These are phyloP conservation scores for Nicotiana tomentosiformis DNA, from an alignment of 257 asterid genomes.

Conservation along the genomic window DNA sequence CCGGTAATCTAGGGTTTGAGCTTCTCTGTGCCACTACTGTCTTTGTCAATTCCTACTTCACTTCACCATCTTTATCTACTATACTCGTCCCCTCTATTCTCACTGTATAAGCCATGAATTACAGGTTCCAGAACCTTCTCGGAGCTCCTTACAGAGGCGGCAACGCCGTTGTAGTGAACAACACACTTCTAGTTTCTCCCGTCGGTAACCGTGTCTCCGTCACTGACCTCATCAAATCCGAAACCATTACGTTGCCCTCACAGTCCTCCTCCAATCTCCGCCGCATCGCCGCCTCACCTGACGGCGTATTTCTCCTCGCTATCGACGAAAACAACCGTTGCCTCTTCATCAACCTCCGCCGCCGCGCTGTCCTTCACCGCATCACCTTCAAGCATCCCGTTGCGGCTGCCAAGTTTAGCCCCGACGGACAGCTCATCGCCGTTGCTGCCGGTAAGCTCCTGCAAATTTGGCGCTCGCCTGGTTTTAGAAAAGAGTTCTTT, in stretches of 20 bases:
- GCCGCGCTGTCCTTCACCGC: conserved; percentile 78
- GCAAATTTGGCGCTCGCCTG: conserved; percentile 94
- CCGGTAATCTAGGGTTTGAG: too few species aligned
- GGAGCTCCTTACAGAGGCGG: conserved; percentile 99
- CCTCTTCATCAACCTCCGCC: conserved; percentile 68
- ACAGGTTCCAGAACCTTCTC: conserved; percentile 73
- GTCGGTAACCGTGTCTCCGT: conserved; percentile 89
- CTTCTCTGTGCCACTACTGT: not conserved
- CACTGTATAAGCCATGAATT: conserved; percentile 45
- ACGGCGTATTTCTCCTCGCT: conserved; percentile 73
- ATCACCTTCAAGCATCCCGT: conserved; percentile 70
- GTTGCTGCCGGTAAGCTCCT: conserved; percentile 84
- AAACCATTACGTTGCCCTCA: conserved; percentile 69
- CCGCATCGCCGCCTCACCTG: conserved; percentile 78
- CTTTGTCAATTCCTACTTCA: not conserved
- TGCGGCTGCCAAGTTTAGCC: conserved; percentile 69
- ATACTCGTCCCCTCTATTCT: not conserved
- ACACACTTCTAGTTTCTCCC: conserved; percentile 60
- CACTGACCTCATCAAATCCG: conserved; percentile 83
- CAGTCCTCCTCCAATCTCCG: conserved; percentile 82
- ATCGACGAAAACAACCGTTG: conserved; percentile 91
- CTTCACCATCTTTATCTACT: not conserved
- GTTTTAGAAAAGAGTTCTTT: conserved; percentile 78
- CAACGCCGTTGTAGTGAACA: conserved; percentile 52
- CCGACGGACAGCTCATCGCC: conserved; percentile 70